These are phyloP conservation scores for Verticillium longisporum DNA, from an alignment of 2,329 filamentous ascomycete species.

Conservation along the genomic window DNA sequence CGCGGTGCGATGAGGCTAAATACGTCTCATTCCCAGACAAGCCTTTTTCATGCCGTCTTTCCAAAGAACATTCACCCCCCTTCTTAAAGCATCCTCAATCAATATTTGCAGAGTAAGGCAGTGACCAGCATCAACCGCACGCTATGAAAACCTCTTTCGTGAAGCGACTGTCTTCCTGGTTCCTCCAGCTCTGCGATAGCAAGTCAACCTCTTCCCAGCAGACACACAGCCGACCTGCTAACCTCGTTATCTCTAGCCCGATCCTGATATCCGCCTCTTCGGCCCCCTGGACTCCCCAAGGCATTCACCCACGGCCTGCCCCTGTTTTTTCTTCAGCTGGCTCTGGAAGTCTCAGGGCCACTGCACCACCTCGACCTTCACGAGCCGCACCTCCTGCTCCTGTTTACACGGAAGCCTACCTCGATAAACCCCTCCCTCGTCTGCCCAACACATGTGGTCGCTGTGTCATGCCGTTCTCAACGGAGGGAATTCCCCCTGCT, in stretches of 20 bases:
- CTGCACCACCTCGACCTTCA: no score
- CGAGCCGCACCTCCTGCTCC: no score
- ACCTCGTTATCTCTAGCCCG: not conserved
- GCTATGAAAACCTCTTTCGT: not conserved
- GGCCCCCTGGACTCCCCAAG: not conserved
- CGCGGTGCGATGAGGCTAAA: not conserved
- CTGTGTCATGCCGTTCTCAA: not conserved
- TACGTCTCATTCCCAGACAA: not conserved
- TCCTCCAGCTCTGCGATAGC: not conserved
- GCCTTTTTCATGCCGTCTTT: not conserved
- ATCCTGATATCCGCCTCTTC: not conserved
- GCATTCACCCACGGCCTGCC: not conserved
- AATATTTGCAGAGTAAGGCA: not conserved
- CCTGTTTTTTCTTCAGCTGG: not conserved
- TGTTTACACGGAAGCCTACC: not conserved
- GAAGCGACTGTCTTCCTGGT: not conserved
- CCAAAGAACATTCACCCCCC: not conserved
- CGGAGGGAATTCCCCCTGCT: slow-evolving; percentile 16
- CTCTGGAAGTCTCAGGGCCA: not conserved
- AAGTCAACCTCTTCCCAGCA: not conserved
- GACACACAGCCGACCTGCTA: not conserved
- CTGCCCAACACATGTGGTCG: slow-evolving; percentile 1
- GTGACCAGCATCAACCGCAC: not conserved
- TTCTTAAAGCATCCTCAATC: not conserved
- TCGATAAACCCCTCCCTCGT: not conserved